These are phyloP conservation scores for Galerina marginata DNA, from an alignment of 768 basidiomycete genomes.

Conservation along the genomic window DNA sequence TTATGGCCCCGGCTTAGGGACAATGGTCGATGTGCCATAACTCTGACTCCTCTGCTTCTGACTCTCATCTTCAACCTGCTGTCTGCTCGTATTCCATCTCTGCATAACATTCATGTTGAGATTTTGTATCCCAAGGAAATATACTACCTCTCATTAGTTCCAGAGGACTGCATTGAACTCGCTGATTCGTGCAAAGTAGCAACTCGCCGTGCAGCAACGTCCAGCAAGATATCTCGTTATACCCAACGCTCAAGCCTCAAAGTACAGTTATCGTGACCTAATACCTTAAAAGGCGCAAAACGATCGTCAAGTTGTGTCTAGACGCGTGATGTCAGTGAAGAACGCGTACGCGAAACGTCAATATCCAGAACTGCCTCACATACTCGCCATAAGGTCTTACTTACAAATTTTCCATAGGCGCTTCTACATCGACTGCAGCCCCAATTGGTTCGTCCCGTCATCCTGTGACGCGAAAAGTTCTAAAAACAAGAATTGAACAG, in stretches of 20 bases:
- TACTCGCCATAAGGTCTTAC: not conserved
- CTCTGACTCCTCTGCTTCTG: conserved; percentile 1
- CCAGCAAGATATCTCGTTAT: not conserved
- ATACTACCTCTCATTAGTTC: no score
- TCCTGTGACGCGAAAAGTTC: not conserved
- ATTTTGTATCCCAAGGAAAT: no score
- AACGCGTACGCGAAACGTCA: conserved; percentile 37
- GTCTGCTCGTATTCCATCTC: no score
- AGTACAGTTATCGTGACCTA: not conserved
- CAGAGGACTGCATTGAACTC: no score
- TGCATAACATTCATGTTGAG: no score
- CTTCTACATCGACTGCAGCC: conserved; percentile 36
- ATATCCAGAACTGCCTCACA: not conserved
- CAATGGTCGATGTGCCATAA: not conserved
- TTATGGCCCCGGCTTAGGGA: not conserved
- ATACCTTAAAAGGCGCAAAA: no score
- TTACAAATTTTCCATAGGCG: conserved; percentile 30
- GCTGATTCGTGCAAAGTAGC: no score
- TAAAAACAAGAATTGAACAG: conserved; percentile 24
- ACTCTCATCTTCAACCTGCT: not conserved
- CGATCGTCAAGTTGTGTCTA: not conserved
- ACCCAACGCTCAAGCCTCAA: not conserved
- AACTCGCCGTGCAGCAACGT: no score
- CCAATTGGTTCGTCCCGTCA: conserved; percentile 37
- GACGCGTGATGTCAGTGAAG: conserved; percentile 9